These are phyloP conservation scores for Pachysolen tannophilus DNA, from an alignment of 805 yeast species.

Conservation along the genomic window DNA sequence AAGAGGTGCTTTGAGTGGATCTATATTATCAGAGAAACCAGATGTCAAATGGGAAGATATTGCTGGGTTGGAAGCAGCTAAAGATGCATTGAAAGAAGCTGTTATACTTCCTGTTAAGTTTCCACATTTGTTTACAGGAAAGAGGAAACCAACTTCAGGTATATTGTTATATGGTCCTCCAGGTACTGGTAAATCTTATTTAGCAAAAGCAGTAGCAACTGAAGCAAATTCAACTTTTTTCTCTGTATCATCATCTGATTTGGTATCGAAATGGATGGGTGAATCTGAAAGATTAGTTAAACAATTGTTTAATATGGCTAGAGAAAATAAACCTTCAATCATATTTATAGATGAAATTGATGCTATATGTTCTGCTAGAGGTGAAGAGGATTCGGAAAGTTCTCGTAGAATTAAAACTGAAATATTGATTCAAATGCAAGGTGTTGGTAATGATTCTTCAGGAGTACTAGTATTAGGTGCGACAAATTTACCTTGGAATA, in stretches of 20 bases:
- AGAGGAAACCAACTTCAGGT: constrained; percentile 88
- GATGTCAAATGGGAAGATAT: constrained; percentile 92
- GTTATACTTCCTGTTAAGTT: constrained; percentile 93
- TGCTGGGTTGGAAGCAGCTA: constrained; percentile 93
- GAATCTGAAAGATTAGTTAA: constrained; percentile 94
- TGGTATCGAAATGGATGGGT: constrained; percentile 99
- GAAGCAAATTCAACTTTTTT: constrained; percentile 97
- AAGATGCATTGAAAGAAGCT: constrained; percentile 95
- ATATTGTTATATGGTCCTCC: constrained; percentile 88
- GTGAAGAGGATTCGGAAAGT: constrained; percentile 97
- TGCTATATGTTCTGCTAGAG: constrained; percentile 96
- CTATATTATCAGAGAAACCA: constrained; percentile 86
- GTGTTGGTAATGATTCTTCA: constrained; percentile 89
- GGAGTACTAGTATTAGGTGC: constrained; percentile 97
- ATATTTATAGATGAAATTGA: constrained; percentile 98
- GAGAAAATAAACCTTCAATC: constrained; percentile 92
- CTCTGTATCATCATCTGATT: constrained; percentile 91
- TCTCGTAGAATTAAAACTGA: constrained; percentile 94
- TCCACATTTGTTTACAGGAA: constrained; percentile 93
- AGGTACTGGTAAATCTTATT: constrained; percentile 95
- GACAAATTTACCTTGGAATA: constrained; percentile 97
- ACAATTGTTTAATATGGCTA: constrained; percentile 90
- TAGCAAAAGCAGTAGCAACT: constrained; percentile 98
- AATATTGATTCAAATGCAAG: constrained; percentile 95
- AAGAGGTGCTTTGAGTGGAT: constrained; percentile 85